These are phyloP conservation scores for Rubus parviflorus DNA, from an alignment of 306 rosid genomes.

Conservation along the genomic window DNA sequence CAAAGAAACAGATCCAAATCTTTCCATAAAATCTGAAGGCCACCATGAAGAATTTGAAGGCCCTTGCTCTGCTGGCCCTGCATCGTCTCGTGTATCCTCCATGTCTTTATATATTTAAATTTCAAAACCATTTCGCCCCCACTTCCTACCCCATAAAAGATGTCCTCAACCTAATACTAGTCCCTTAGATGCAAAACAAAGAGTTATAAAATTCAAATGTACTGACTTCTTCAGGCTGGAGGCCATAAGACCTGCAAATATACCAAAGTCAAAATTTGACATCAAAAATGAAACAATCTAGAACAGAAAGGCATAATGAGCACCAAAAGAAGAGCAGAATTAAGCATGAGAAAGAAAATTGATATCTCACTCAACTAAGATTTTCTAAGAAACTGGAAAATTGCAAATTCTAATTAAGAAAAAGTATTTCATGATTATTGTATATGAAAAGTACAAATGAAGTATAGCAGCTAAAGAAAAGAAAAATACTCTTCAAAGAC, in stretches of 20 bases:
- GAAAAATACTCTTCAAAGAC: background rate
- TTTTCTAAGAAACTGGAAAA: background rate
- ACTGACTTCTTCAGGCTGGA: constrained; percentile 63
- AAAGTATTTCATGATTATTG: background rate
- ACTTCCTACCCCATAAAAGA: constrained; percentile 67
- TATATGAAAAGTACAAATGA: background rate
- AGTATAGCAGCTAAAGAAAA: background rate
- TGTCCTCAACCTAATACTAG: constrained; percentile 38
- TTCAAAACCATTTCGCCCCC: constrained; percentile 82
- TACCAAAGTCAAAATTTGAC: constrained; percentile 18
- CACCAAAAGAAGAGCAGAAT: background rate
- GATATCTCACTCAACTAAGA: constrained; percentile 9
- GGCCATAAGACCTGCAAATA: constrained; percentile 64
- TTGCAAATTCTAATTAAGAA: background rate
- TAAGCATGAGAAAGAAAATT: background rate
- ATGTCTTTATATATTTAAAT: constrained; percentile 65
- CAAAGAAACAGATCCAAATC: constrained; percentile 85
- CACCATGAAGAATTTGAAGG: constrained; percentile 86
- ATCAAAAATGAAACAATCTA: constrained; percentile 14
- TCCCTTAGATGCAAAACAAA: constrained; percentile 35
- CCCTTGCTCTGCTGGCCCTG: constrained; percentile 84
- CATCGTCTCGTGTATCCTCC: constrained; percentile 91
- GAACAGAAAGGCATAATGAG: background rate
- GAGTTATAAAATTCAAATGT: constrained; percentile 35
- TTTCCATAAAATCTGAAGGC: constrained; percentile 87